Evolutionary conservation across 2,329 filamentous ascomycete species (phyloP), one percentile per base, ranked within the genome.

Genomic region (Cercospora citrullina): DNA sequence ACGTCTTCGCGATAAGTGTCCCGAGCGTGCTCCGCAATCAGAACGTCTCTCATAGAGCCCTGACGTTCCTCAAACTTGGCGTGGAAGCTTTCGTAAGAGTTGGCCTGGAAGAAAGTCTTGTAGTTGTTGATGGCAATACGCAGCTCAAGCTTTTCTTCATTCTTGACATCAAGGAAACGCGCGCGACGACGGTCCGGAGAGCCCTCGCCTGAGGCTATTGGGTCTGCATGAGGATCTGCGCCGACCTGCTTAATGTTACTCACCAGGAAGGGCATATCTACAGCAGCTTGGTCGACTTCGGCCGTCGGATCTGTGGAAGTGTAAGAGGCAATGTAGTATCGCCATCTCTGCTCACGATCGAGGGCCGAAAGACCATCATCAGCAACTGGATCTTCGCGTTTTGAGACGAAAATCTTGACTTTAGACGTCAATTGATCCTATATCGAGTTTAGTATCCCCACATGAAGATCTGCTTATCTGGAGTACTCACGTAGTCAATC

Each of bases 291-390:
- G 16, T 75, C 71, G 28, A 84, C 76, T 53, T 80, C 79, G 63
- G 82, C 84, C 0, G 95, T 99, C 1, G 92, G 91, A 76, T 97
- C 93, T 26, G 94, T 87, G 71, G 93, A 92, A 72, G 93, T 91
- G 79, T 91, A 98, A 0, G 94, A 93, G 18, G 94, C 94, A 66
- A 97, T 92, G 78, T 99, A 99, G 81, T 96, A 96, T 74, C 94
- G 92, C 95, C 95, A 99, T 45, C 89, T 83, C 70, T 85, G 85
- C 71, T 88, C 85, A 9, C 68, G 71, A 62, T 78, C 76, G 16
- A 74, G 63, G 4, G 83, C 80, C 63, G 84, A 85, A 26, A 89
- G 86, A 70, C 93, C 89, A 66, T 90, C 90, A 76, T 95, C 91
- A 48, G 64, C 69, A 83, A 87, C 89, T 1, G 84, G 90, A 73